These are phyloP conservation scores for Hemisphaericaspora nanyangensis DNA, from an alignment of 805 yeast species.

Conservation along the genomic window DNA sequence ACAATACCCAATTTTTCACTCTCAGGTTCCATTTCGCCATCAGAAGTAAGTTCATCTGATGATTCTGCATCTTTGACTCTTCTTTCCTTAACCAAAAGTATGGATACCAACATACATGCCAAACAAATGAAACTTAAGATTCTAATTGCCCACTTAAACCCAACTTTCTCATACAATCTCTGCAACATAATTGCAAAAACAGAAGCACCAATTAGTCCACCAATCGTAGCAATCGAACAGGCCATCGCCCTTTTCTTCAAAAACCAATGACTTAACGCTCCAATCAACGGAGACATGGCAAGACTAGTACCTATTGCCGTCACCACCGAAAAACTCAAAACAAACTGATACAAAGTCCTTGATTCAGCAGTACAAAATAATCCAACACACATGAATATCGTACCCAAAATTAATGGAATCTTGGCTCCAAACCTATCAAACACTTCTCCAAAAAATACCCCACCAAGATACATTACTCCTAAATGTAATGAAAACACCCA, in stretches of 20 bases:
- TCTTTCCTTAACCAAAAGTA: slow-evolving; percentile 18
- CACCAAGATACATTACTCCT: slow-evolving; percentile 26
- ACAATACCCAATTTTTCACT: slow-evolving; percentile 1
- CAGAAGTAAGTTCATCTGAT: neutral
- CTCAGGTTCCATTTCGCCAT: neutral
- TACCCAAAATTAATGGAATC: slow-evolving; percentile 18
- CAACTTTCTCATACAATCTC: slow-evolving; percentile 19
- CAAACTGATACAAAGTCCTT: slow-evolving; percentile 21
- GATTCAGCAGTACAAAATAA: slow-evolving; percentile 23
- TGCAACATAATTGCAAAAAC: slow-evolving; percentile 24
- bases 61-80: neutral
- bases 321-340: slow-evolving; percentile 21
- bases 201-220: slow-evolving; percentile 28
- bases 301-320: slow-evolving; percentile 27
- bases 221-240: slow-evolving; percentile 24
- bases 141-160: slow-evolving; percentile 28
- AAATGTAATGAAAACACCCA: slow-evolving; percentile 32
- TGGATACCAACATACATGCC: slow-evolving; percentile 15
- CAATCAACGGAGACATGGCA: slow-evolving; percentile 27
- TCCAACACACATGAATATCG: slow-evolving; percentile 19
- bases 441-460: slow-evolving; percentile 25
- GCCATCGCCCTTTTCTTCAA: slow-evolving; percentile 22
- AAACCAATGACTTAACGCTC: slow-evolving; percentile 26
- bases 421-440: slow-evolving; percentile 25
- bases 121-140: slow-evolving; percentile 20